Conservation (phyloP, 768 basidiomycete species). For the Hysterangium stoloniferum region DNA sequence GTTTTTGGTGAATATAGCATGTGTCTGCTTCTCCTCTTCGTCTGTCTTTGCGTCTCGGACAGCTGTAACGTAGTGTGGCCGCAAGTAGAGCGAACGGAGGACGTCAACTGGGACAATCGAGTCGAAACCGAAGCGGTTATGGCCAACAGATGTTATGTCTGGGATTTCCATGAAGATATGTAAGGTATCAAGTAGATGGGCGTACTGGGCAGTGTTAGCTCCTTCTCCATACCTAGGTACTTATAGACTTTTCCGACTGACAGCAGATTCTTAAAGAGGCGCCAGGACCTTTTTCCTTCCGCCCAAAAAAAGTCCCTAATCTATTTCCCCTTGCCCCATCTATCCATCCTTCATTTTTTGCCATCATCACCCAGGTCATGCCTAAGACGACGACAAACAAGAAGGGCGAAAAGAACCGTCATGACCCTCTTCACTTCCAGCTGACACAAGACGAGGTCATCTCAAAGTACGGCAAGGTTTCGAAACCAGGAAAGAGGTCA, state of each 20-base stretch:
- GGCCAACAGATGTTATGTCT: slow-evolving; percentile 75
- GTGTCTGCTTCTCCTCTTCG: slow-evolving; percentile 32
- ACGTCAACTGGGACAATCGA: slow-evolving; percentile 72
- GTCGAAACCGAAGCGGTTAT: slow-evolving; percentile 85
- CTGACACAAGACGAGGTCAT: slow-evolving; percentile 70
- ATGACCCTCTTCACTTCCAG: slow-evolving; percentile 84
- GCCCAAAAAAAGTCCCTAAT: not conserved
- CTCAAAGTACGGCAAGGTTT: slow-evolving; percentile 71
- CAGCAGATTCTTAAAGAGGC: not conserved
- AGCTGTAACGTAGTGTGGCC: slow-evolving; percentile 63
- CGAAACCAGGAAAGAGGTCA: slow-evolving; percentile 66
- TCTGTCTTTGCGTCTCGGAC: slow-evolving; percentile 32
- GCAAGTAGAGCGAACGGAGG: slow-evolving; percentile 83
- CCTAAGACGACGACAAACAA: slow-evolving; percentile 1
- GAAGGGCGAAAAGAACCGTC: slow-evolving; percentile 47
- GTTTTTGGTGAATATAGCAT: slow-evolving; percentile 48
- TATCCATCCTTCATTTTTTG: too few species aligned
- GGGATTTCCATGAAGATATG: slow-evolving; percentile 69
- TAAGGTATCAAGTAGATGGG: not conserved
- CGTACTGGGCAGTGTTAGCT: not conserved
- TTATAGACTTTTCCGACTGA: not conserved
- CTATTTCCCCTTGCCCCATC: too few species aligned
- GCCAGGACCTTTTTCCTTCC: not conserved
- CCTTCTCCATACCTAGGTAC: not conserved
- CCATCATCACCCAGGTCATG: too few species aligned